Evolutionary conservation across 345 rosid genomes (phyloP), one percentile per base, ranked within the genome.

Genomic region (Aquilaria malaccensis): DNA sequence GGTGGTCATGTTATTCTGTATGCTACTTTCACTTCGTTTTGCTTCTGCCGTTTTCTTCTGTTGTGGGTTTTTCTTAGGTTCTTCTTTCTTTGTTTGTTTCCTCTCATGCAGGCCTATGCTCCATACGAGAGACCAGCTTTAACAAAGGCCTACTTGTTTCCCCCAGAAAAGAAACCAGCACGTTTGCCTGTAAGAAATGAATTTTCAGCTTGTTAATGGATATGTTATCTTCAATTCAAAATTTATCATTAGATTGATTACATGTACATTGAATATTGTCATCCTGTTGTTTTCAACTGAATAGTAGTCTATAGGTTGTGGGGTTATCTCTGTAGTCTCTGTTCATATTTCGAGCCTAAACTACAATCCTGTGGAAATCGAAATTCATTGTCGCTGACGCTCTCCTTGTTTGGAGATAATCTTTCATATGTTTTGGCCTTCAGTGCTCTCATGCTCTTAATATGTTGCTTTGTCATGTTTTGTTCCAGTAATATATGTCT

Each of bases 51-150:
- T 48, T 22, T 49, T 22, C 2, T 13, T 2, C 33, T 12, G 22
- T 11, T 52, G 56, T 56, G 55, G 9, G 32, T 33, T 22, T 53
- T 45, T 14, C 6, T 14, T 50, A 55, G 54, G 2, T 22, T 67
- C 31, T 59, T 29, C 2, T 14, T 29, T 61, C 50, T 41, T 45
- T 7, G 33, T 52, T 52, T 63, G 47, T 37, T 52, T 57, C 50
- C 31, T 68, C 52, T 56, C 60, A 50, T 69, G 77, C 79, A 89
- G 96, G 83, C 97, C 33, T 61, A 83, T 52, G 97, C 96, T 7
- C 97, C 99, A 4, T 94, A 94, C 63, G 99, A 89, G 83, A 82
- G 99, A 66, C 99, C 99, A 1, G 99, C 96, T 70, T 79, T 94
- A 75, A 89, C 97, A 10, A 94, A 94, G 69, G 99, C 70, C 45